Conservation (phyloP, 2,329 filamentous ascomycete genomes). For the Epichloe hybrida region DNA sequence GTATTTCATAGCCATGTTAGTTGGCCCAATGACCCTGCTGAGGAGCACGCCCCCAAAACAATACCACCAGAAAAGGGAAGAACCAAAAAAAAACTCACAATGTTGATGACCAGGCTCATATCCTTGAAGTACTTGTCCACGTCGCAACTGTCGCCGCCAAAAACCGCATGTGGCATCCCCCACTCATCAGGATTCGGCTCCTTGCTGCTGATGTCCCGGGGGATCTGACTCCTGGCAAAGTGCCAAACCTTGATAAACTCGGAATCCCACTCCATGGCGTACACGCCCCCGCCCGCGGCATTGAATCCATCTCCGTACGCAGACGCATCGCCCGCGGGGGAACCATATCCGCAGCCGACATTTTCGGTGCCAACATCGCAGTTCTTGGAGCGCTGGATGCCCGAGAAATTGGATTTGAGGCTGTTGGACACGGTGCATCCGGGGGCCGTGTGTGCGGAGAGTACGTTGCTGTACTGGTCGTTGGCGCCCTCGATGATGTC, state of each 20-base stretch:
- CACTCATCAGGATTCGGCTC: slow-evolving; percentile 51
- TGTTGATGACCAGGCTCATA: slow-evolving; percentile 62
- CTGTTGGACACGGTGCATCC: slow-evolving; percentile 17
- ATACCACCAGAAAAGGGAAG: background rate
- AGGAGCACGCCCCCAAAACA: background rate
- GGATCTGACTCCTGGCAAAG: slow-evolving; percentile 53
- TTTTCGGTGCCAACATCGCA: slow-evolving; percentile 24
- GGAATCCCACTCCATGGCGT: slow-evolving; percentile 57
- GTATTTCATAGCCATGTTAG: background rate
- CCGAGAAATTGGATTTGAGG: slow-evolving; percentile 12
- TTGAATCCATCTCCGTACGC: slow-evolving; percentile 56
- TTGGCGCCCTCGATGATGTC: slow-evolving; percentile 63
- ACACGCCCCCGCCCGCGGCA: slow-evolving; percentile 50
- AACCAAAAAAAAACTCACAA: slow-evolving; percentile 23
- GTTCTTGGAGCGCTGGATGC: slow-evolving; percentile 18
- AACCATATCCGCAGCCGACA: slow-evolving; percentile 31
- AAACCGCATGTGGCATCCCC: slow-evolving; percentile 58
- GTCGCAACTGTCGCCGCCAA: slow-evolving; percentile 51
- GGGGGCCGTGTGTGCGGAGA: slow-evolving; percentile 45
- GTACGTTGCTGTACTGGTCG: slow-evolving; percentile 40
- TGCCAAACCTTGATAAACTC: slow-evolving; percentile 62
- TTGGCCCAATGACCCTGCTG: no score
- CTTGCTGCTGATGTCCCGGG: slow-evolving; percentile 46
- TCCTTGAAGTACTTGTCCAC: slow-evolving; percentile 52
- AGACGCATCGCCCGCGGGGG: slow-evolving; percentile 26